phyloP scores from a whole-genome alignment of 2,329 filamentous ascomycete species.

The Eurotiales sp. region DNA sequence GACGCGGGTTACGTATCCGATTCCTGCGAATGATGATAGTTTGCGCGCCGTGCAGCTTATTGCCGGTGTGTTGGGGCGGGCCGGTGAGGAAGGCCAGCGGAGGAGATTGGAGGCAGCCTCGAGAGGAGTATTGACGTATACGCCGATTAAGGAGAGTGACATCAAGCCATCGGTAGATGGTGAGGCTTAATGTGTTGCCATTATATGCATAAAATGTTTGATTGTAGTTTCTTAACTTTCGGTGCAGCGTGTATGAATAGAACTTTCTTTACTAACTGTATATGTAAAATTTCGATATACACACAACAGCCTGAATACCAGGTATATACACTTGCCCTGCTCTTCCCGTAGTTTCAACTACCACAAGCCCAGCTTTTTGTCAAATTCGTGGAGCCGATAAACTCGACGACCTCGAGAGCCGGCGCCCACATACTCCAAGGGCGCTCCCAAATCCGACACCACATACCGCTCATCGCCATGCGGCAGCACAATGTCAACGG shows the following conservation, averaged over 20 bases:
- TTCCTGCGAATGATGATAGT: constrained; percentile 96
- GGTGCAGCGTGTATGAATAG: constrained; percentile 28
- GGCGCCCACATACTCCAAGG: constrained; percentile 25
- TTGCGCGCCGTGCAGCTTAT: constrained; percentile 77
- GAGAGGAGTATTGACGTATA: constrained; percentile 60
- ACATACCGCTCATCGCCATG: constrained; percentile 47
- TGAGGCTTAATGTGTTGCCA: constrained; percentile 18
- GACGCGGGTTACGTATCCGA: constrained; percentile 91
- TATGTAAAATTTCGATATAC: no score
- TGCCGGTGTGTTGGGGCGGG: constrained; percentile 77
- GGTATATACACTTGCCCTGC: no score
- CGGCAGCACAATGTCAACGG: constrained; percentile 51
- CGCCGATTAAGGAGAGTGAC: constrained; percentile 23
- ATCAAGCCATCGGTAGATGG: constrained; percentile 16
- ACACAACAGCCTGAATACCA: no score
- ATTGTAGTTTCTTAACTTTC: not conserved
- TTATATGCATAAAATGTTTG: constrained; percentile 3
- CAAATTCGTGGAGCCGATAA: constrained; percentile 25
- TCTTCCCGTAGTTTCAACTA: no score
- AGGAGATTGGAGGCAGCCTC: constrained; percentile 62
- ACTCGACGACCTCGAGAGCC: constrained; percentile 27
- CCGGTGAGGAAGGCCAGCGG: constrained; percentile 72
- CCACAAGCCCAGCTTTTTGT: no score
- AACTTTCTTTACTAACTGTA: constrained; percentile 10
- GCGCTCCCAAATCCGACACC: constrained; percentile 28